These are phyloP conservation scores for Yamadazyma oceani DNA, from an alignment of 1,139 yeast species.

Conservation along the genomic window DNA sequence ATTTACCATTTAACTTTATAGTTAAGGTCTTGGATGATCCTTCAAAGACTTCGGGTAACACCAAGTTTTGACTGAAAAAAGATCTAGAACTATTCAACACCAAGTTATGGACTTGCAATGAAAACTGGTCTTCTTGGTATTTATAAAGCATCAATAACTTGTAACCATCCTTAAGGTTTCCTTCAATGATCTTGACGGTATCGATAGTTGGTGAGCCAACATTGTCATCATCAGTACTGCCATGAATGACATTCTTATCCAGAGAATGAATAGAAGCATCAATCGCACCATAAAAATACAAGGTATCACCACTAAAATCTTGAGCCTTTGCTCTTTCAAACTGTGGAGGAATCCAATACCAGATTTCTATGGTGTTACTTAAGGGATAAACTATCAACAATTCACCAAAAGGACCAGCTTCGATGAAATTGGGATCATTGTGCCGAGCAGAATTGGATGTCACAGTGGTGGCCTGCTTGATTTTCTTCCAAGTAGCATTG, in stretches of 20 bases:
- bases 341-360: slow-evolving; percentile 49
- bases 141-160: slow-evolving; percentile 6
- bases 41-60: slow-evolving; percentile 10
- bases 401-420: slow-evolving; percentile 48
- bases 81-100: not conserved
- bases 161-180: slow-evolving; percentile 8
- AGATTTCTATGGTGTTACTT: slow-evolving; percentile 38
- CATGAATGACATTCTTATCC: too few species aligned
- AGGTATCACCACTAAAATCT: slow-evolving; percentile 28
- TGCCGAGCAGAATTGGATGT: slow-evolving; percentile 4
- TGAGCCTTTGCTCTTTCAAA: slow-evolving; percentile 2
- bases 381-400: slow-evolving; percentile 34
- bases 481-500: slow-evolving; percentile 45
- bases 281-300: slow-evolving; percentile 29
- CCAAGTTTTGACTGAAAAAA: slow-evolving; percentile 9
- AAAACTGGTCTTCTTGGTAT: not conserved
- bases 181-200: slow-evolving; percentile 6
- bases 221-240: not conserved
- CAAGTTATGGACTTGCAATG: slow-evolving; percentile 4
- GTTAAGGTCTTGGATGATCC: slow-evolving; percentile 11
- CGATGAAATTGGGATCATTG: slow-evolving; percentile 20
- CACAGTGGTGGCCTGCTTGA: slow-evolving; percentile 33
- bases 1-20: slow-evolving; percentile 23
- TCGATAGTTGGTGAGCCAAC: slow-evolving; percentile 2
- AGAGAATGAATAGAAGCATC: not conserved